Evolutionary conservation across 805 yeast species (phyloP).

Genomic region (Yamadazyma endophytica): DNA sequence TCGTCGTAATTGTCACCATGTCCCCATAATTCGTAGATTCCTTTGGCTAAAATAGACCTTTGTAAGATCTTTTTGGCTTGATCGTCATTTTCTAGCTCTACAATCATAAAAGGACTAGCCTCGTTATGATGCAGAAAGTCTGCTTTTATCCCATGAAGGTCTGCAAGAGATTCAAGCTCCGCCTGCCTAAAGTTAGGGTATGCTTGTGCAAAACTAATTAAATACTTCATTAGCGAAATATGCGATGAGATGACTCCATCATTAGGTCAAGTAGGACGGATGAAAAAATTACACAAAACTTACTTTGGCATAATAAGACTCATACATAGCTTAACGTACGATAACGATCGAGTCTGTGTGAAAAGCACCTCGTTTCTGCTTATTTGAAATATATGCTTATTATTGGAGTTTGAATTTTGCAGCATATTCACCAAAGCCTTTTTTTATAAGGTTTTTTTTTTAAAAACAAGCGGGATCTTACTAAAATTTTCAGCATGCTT

Average conservation of each 20-base stretch:
- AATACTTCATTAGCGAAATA: conserved; percentile 46
- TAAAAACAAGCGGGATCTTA: no score
- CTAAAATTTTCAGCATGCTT: no score
- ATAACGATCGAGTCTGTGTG: no score
- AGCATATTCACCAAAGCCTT: no score
- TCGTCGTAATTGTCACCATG: conserved; percentile 51
- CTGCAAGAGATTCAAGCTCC: conserved; percentile 83
- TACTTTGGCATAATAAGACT: no score
- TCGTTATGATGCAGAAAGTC: conserved; percentile 60
- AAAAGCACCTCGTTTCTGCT: no score
- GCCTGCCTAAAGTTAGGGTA: conserved; percentile 75
- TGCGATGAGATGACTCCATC: conserved; percentile 10
- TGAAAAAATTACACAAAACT: not conserved
- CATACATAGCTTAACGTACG: no score
- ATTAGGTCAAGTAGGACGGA: not conserved
- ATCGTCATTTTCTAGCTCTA: conserved; percentile 61
- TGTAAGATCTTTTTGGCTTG: conserved; percentile 61
- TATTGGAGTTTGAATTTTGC: no score
- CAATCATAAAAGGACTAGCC: conserved; percentile 64
- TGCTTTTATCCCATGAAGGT: conserved; percentile 48
- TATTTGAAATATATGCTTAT: no score
- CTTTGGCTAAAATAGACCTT: conserved; percentile 67
- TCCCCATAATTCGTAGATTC: conserved; percentile 86
- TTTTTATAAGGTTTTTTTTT: no score
- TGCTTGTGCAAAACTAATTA: conserved; percentile 82